phyloP scores from a whole-genome alignment of 2,329 filamentous ascomycete genomes.

The Karstenula rhodostoma region DNA sequence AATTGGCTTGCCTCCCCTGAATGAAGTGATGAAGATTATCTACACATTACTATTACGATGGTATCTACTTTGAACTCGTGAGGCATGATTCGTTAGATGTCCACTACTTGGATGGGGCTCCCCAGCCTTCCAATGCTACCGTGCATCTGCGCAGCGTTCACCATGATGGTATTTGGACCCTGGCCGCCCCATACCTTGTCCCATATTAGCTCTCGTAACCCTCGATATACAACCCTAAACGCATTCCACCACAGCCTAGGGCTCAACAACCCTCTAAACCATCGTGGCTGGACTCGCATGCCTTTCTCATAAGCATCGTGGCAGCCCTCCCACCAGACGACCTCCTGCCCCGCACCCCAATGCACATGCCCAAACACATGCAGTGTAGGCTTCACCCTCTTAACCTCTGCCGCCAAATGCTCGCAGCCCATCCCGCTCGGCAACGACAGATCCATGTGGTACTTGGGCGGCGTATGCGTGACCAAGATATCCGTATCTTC shows the following conservation, averaged over 20 bases:
- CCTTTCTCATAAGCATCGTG: slow-evolving; percentile 77
- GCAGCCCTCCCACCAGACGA: slow-evolving; percentile 76
- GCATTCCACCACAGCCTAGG: slow-evolving; percentile 60
- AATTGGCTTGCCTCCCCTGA: slow-evolving; percentile 22
- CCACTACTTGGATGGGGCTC: slow-evolving; percentile 55
- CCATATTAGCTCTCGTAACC: slow-evolving; percentile 66
- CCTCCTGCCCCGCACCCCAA: slow-evolving; percentile 73
- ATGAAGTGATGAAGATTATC: slow-evolving; percentile 41
- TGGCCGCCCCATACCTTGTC: slow-evolving; percentile 65
- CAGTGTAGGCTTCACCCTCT: slow-evolving; percentile 75
- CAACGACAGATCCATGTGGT: slow-evolving; percentile 70
- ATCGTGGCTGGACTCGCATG: slow-evolving; percentile 51
- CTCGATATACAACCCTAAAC: slow-evolving; percentile 60
- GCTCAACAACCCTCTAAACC: slow-evolving; percentile 50
- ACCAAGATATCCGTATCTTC: slow-evolving; percentile 78
- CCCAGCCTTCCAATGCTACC: slow-evolving; percentile 58
- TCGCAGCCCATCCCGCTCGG: slow-evolving; percentile 73
- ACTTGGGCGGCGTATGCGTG: slow-evolving; percentile 80
- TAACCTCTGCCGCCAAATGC: slow-evolving; percentile 73
- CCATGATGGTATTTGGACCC: slow-evolving; percentile 60
- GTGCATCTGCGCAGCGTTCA: slow-evolving; percentile 67
- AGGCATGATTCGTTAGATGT: slow-evolving; percentile 43
- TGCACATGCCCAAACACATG: slow-evolving; percentile 91
- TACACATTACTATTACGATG: slow-evolving; percentile 40
- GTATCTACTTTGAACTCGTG: slow-evolving; percentile 28